Percentiles rank a stretch among this genome's conserved stretches.
Evolutionary conservation across 306 rosid genomes (phyloP).

Genomic region (Vachellia pachyceras): DNA sequence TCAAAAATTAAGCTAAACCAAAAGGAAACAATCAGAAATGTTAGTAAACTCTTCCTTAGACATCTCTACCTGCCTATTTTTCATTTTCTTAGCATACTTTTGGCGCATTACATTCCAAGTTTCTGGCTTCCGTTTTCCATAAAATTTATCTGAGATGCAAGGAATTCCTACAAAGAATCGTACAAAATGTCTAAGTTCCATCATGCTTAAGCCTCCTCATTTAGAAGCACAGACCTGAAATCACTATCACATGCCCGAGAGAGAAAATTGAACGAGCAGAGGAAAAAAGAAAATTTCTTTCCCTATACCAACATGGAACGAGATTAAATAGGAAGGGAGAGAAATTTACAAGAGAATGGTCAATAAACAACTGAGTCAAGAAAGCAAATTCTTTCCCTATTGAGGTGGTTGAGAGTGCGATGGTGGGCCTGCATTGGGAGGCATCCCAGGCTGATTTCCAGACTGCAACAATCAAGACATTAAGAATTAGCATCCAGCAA

Average conservation of each 20-base stretch:
- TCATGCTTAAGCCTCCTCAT: constrained; percentile 18
- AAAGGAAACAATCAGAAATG: not conserved
- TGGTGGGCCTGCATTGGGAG: constrained; percentile 58
- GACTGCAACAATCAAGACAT: constrained; percentile 53
- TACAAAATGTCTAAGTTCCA: not conserved
- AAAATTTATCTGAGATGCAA: not conserved
- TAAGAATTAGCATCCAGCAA: constrained; percentile 7
- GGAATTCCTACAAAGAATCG: constrained; percentile 7
- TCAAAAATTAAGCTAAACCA: not conserved
- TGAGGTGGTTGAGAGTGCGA: constrained; percentile 67
- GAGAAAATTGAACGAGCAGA: constrained; percentile 15
- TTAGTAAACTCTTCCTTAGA: not conserved
- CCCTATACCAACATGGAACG: constrained; percentile 17
- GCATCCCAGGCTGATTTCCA: constrained; percentile 83
- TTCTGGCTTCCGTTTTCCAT: not conserved
- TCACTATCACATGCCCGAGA: not conserved
- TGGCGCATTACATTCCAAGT: not conserved
- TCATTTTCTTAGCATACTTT: not conserved
- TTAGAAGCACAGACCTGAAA: not conserved
- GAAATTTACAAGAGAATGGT: constrained; percentile 22
- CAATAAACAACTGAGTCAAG: constrained; percentile 8
- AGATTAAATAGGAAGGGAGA: not conserved
- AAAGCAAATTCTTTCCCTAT: constrained; percentile 46
- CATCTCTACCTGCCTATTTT: not conserved
- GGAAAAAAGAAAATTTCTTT: constrained; percentile 1